These are phyloP conservation scores for Talaromyces stipitatus DNA, from an alignment of 495 filamentous ascomycete genomes.

Conservation along the genomic window DNA sequence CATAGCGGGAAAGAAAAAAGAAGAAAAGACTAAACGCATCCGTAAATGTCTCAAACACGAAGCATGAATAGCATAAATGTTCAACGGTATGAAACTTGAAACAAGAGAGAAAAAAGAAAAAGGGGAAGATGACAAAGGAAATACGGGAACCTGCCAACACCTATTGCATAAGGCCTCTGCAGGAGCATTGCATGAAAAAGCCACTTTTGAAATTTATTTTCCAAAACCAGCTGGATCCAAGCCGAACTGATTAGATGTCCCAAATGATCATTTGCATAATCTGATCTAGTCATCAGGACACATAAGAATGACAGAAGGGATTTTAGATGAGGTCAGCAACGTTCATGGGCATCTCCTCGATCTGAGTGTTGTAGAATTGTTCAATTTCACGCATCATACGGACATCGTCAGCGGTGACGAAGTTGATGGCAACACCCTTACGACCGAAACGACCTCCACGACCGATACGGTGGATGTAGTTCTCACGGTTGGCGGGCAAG, in stretches of 20 bases:
- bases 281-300: not conserved
- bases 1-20: conserved; percentile 21
- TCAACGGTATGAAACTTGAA: conserved; percentile 4
- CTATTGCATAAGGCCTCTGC: not conserved
- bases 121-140: conserved; percentile 3
- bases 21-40: conserved; percentile 28
- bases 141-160: conserved; percentile 1
- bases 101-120: not conserved
- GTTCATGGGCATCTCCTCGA: conserved; percentile 59
- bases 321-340: conserved; percentile 52
- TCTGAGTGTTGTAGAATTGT: conserved; percentile 58
- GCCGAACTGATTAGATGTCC: conserved; percentile 6
- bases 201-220: conserved; percentile 7
- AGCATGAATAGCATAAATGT: conserved; percentile 5
- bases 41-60: conserved; percentile 30
- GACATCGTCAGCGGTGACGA: conserved; percentile 97
- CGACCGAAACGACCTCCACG: conserved; percentile 98
- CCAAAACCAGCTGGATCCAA: conserved; percentile 9
- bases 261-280: not conserved
- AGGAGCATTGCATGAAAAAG: conserved; percentile 5
- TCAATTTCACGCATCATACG: conserved; percentile 98
- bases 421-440: conserved; percentile 99
- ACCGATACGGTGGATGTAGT: conserved; percentile 99
- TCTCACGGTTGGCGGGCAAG: conserved; percentile 95
- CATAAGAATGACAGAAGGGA: conserved; percentile 9